Evolutionary conservation across 345 rosid species (phyloP).

Genomic region (Adansonia digitata): DNA sequence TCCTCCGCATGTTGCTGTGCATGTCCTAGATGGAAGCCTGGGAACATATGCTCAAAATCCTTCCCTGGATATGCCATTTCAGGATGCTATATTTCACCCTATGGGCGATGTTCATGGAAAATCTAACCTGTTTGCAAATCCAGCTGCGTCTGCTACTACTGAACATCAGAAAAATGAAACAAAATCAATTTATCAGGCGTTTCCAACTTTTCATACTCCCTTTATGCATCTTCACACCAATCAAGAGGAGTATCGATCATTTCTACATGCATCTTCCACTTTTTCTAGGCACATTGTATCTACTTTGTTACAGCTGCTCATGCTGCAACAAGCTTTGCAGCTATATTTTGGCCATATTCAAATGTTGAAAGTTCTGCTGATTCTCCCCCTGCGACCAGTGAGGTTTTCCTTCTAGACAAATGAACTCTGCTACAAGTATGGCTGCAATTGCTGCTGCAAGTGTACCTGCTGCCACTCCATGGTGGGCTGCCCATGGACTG

Average conservation of each 20-base stretch:
- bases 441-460: conserved; percentile 84
- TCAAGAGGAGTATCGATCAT: conserved; percentile 66
- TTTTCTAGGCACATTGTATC: conserved; percentile 73
- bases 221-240: conserved; percentile 37
- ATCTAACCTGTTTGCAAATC: conserved; percentile 33
- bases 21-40: conserved; percentile 49
- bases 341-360: conserved; percentile 70
- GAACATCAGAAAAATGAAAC: conserved; percentile 42
- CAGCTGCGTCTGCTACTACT: conserved; percentile 50
- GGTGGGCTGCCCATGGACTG: conserved; percentile 97
- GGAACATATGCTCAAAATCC: conserved; percentile 43
- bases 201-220: conserved; percentile 53
- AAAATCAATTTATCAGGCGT: conserved; percentile 39
- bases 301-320: conserved; percentile 68
- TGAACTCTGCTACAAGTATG: conserved; percentile 52
- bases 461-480: conserved; percentile 93
- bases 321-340: conserved; percentile 78
- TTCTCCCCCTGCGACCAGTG: conserved; percentile 43
- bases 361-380: conserved; percentile 44
- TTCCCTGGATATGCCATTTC: conserved; percentile 34
- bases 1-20: conserved; percentile 68
- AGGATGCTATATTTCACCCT: conserved; percentile 45
- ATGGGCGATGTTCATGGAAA: conserved; percentile 41
- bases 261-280: conserved; percentile 61
- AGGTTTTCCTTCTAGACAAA: conserved; percentile 35